Percentiles rank a stretch among this genome's conserved stretches.
Conservation (phyloP, 1,284 basidiomycete genomes). For the Leccinum subrobustum region DNA sequence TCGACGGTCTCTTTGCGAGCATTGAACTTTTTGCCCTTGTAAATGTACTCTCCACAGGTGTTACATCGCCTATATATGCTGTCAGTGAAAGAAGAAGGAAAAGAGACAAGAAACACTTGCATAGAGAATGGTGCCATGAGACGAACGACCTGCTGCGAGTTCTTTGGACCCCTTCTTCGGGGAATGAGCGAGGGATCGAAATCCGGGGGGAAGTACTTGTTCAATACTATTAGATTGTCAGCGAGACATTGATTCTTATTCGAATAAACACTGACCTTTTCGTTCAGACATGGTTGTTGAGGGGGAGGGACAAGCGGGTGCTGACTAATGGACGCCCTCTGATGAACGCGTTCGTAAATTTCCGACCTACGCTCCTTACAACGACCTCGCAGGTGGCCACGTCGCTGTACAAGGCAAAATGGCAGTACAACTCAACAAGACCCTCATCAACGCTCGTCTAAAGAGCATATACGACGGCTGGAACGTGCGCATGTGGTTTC, state of each 20-base stretch:
- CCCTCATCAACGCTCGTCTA: constrained; percentile 64
- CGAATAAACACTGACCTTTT: not conserved
- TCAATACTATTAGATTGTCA: constrained; percentile 59
- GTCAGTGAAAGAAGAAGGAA: too few relatives aligned
- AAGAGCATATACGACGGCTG: constrained; percentile 70
- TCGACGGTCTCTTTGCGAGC: constrained; percentile 97
- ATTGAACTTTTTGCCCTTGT: constrained; percentile 99
- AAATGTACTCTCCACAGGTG: constrained; percentile 53
- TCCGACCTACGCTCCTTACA: constrained; percentile 25
- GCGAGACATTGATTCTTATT: not conserved
- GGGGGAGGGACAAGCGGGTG: constrained; percentile 5
- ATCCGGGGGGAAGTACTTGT: constrained; percentile 92
- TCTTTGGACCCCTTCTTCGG: constrained; percentile 84
- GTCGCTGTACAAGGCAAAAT: constrained; percentile 19
- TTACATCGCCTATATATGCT: too few relatives aligned
- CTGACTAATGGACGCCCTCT: constrained; percentile 14
- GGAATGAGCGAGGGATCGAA: constrained; percentile 98
- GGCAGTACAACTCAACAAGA: constrained; percentile 57
- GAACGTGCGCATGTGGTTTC: constrained; percentile 54
- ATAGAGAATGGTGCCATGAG: constrained; percentile 99
- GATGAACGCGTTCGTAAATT: constrained; percentile 31
- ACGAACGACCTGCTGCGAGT: constrained; percentile 94
- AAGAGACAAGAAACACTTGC: constrained; percentile 40
- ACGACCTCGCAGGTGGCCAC: constrained; percentile 8
- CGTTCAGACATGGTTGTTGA: constrained; percentile 17